A percentile compares a stretch with the other conserved stretches of the same genome.
Evolutionary conservation across 2,329 filamentous ascomycete species (phyloP).

Genomic region (Zymoseptoria crescenta): DNA sequence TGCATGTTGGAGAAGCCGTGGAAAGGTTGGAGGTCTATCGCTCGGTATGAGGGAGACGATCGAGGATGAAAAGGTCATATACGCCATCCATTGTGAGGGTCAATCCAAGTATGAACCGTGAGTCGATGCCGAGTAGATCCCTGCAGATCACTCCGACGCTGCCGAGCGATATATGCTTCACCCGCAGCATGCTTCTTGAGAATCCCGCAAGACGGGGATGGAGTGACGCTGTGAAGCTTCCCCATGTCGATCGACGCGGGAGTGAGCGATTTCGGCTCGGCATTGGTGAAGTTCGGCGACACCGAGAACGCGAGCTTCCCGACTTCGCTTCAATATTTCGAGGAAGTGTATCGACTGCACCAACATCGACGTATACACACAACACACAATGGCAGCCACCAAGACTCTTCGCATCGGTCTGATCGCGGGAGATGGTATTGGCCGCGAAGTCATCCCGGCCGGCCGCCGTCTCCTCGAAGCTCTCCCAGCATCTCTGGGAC

Average conservation of each 20-base stretch:
- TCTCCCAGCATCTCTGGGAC: conserved; percentile 77
- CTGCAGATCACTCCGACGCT: no score
- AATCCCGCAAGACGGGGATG: no score
- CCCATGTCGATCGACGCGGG: background rate
- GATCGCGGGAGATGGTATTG: conserved; percentile 96
- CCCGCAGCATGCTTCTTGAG: no score
- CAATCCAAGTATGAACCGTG: no score
- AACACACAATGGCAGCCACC: background rate
- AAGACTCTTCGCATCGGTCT: conserved; percentile 44
- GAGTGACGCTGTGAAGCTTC: background rate
- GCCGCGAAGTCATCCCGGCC: conserved; percentile 93
- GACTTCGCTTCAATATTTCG: background rate
- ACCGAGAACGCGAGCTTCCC: background rate
- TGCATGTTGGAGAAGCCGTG: conserved; percentile 21
- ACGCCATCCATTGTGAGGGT: no score
- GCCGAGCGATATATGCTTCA: no score
- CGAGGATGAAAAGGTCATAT: no score
- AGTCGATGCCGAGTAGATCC: no score
- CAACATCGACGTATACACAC: background rate
- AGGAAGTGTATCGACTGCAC: background rate
- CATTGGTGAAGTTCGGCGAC: background rate
- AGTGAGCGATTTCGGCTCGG: background rate
- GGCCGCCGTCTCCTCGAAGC: conserved; percentile 88
- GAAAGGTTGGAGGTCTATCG: no score
- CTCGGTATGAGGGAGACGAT: no score